These are phyloP conservation scores for Vaccinium darrowii DNA, from an alignment of 148 eudicot species.

Conservation along the genomic window DNA sequence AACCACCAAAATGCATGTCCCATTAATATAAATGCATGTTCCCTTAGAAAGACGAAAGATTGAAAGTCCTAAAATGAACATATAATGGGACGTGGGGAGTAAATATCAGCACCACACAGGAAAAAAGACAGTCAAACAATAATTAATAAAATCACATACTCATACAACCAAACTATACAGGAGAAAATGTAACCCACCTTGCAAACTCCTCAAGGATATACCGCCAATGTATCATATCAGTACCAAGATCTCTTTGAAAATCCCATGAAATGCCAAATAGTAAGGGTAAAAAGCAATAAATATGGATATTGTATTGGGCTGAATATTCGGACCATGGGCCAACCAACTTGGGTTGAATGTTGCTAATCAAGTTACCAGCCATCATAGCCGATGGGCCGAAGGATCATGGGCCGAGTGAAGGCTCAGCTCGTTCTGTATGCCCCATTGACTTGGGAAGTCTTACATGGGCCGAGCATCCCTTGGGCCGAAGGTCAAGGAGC, in stretches of 20 bases:
- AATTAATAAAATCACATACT: background rate
- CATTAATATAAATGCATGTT: background rate
- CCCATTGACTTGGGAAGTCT: too few species aligned
- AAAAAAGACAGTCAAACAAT: background rate
- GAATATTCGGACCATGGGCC: too few species aligned
- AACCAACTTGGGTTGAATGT: too few species aligned
- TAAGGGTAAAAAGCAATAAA: background rate
- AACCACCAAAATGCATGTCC: background rate
- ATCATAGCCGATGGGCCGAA: too few species aligned
- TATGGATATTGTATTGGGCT: background rate
- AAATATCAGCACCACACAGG: background rate
- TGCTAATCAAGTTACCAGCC: too few species aligned
- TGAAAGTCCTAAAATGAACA: background rate
- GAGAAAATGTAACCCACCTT: background rate
- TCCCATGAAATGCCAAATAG: background rate
- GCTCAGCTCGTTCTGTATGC: too few species aligned
- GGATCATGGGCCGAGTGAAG: too few species aligned
- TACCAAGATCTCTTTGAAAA: background rate
- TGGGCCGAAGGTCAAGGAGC: too few species aligned
- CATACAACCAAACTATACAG: background rate
- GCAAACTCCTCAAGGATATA: background rate
- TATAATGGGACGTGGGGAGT: background rate
- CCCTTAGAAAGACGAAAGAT: background rate
- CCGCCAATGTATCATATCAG: background rate
- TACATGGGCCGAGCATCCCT: too few species aligned